A percentile compares a stretch with the other conserved stretches of the same genome.
Conservation (phyloP, 306 rosid species). For the Trifolium pratense region DNA sequence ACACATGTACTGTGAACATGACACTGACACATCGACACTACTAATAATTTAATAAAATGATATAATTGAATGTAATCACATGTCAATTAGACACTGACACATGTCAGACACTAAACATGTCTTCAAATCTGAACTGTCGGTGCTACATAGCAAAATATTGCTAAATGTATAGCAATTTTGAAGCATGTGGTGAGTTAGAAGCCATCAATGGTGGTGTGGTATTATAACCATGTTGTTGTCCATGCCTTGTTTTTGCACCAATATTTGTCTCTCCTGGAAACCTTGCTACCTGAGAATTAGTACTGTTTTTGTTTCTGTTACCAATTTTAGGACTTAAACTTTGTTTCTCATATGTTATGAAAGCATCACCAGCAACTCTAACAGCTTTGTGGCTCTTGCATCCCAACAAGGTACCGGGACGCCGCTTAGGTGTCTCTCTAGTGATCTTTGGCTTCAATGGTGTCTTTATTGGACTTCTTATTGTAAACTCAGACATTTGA, state of each 20-base stretch:
- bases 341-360: conserved; percentile 53
- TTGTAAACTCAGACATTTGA: conserved; percentile 44
- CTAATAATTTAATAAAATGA: not conserved
- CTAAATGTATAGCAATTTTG: conserved; percentile 55
- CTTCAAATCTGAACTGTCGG: not conserved
- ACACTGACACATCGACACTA: not conserved
- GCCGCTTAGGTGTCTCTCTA: conserved; percentile 50
- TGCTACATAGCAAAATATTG: no score
- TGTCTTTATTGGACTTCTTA: conserved; percentile 47
- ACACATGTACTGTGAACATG: no score
- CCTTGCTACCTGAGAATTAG: conserved; percentile 53
- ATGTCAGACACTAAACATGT: not conserved
- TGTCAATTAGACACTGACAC: not conserved
- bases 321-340: conserved; percentile 37
- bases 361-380: conserved; percentile 69
- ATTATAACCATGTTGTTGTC: conserved; percentile 56
- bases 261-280: conserved; percentile 60
- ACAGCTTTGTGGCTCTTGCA: conserved; percentile 84
- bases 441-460: conserved; percentile 31
- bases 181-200: conserved; percentile 55
- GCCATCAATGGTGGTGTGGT: conserved; percentile 48
- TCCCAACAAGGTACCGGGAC: conserved; percentile 55
- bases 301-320: conserved; percentile 39
- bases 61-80: not conserved
- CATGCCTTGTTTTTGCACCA: conserved; percentile 48